Conservation (phyloP, 768 basidiomycete genomes). For the Hysterangium stoloniferum region DNA sequence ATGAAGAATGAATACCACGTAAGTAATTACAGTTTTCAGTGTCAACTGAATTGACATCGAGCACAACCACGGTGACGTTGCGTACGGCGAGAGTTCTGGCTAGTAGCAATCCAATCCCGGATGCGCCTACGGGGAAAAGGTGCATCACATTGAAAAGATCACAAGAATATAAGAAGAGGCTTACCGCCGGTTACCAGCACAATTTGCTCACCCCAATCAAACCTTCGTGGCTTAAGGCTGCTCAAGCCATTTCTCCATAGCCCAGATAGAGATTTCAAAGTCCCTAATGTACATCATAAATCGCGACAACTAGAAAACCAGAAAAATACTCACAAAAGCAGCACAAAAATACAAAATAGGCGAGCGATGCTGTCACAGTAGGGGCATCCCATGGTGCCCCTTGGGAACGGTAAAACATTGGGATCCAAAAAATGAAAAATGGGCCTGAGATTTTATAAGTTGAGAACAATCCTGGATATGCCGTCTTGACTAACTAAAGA, state of each 20-base stretch:
- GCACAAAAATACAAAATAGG: conserved; percentile 54
- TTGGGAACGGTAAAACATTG: conserved; percentile 71
- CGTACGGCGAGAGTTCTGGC: conserved; percentile 82
- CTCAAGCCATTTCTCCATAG: conserved; percentile 71
- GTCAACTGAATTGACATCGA: conserved; percentile 65
- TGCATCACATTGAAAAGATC: background rate
- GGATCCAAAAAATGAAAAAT: conserved; percentile 76
- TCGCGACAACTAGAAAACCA: conserved; percentile 9
- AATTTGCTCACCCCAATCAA: conserved; percentile 87
- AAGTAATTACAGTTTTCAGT: conserved; percentile 62
- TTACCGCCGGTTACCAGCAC: conserved; percentile 87
- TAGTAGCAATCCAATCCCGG: conserved; percentile 82
- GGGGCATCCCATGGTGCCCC: conserved; percentile 41
- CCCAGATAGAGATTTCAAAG: conserved; percentile 59
- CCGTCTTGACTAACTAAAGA: conserved; percentile 54
- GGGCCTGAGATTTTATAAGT: conserved; percentile 44
- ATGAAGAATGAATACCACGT: background rate
- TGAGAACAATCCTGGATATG: conserved; percentile 2
- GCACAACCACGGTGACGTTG: conserved; percentile 76
- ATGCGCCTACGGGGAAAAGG: conserved; percentile 48
- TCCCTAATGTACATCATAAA: conserved; percentile 41
- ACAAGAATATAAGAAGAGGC: conserved; percentile 14
- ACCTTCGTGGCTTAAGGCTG: conserved; percentile 47
- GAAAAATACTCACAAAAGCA: conserved; percentile 53
- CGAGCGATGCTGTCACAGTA: conserved; percentile 40